Evolutionary conservation across 164 flowering plant species (phyloP).

Genomic region (Vitis cinerea): DNA sequence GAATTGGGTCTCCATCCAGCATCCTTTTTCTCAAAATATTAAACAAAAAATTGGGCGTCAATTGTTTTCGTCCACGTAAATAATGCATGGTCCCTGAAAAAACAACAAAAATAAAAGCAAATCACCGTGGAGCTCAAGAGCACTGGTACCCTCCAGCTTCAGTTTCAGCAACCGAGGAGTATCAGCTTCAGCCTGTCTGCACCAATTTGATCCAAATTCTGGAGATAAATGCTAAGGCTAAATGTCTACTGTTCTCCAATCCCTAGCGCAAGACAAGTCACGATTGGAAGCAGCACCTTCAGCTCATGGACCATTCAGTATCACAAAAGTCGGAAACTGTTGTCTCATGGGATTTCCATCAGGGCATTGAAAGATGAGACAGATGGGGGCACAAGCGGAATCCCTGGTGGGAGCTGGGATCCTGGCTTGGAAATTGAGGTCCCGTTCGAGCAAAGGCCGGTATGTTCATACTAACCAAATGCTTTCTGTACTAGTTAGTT

Average conservation of each 20-base stretch:
- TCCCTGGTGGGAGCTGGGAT: conserved; percentile 53
- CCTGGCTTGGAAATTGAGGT: conserved; percentile 90
- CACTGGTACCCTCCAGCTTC: no score
- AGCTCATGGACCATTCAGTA: conserved; percentile 28
- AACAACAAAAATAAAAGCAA: background rate
- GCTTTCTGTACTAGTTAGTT: background rate
- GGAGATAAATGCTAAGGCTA: conserved; percentile 60
- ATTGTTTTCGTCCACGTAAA: conserved; percentile 37
- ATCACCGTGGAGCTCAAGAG: no score
- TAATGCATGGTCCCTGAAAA: conserved; percentile 14
- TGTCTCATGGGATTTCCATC: conserved; percentile 15
- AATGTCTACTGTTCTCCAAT: conserved; percentile 40
- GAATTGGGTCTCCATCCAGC: no score
- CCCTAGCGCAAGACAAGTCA: conserved; percentile 29
- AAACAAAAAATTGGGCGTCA: no score
- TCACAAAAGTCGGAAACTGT: conserved; percentile 7
- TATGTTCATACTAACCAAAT: conserved; percentile 22
- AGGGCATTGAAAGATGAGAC: conserved; percentile 66
- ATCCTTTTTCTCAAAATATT: background rate
- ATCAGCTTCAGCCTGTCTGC: background rate
- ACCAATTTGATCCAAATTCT: conserved; percentile 1
- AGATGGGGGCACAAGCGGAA: conserved; percentile 55
- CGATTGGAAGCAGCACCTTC: conserved; percentile 9
- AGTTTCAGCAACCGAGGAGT: no score
- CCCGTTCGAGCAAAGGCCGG: conserved; percentile 94